These are phyloP conservation scores for Claviceps pazoutovae DNA, from an alignment of 2,329 filamentous ascomycete species.

Conservation along the genomic window DNA sequence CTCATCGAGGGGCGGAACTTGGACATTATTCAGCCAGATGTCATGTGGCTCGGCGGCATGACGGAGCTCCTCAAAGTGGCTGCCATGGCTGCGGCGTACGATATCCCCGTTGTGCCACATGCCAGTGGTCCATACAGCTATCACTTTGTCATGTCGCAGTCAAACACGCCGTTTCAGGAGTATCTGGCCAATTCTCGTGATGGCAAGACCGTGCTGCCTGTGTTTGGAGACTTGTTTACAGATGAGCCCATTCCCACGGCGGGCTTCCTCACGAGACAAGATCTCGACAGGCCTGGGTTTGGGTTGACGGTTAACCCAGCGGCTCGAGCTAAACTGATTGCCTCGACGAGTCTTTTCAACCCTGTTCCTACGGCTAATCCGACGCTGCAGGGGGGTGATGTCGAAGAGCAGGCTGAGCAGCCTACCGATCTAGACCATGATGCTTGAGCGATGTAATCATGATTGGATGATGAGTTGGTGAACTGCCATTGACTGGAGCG, in stretches of 20 bases:
- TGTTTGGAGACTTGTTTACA: slow-evolving; percentile 81
- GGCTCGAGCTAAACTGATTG: slow-evolving; percentile 56
- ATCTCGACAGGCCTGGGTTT: slow-evolving; percentile 82
- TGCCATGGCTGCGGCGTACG: slow-evolving; percentile 81
- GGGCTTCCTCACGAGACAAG: slow-evolving; percentile 65
- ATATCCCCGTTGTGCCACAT: slow-evolving; percentile 90
- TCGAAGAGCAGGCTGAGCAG: neutral
- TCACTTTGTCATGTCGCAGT: slow-evolving; percentile 87
- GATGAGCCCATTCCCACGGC: slow-evolving; percentile 82
- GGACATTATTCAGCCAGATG: slow-evolving; percentile 88
- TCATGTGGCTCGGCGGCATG: slow-evolving; percentile 93
- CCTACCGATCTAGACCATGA: too few species aligned
- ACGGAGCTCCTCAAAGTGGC: slow-evolving; percentile 84
- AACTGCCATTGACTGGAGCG: too few species aligned
- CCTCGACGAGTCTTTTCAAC: slow-evolving; percentile 58
- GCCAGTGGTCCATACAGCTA: slow-evolving; percentile 90
- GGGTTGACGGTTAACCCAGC: slow-evolving; percentile 75
- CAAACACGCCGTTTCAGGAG: slow-evolving; percentile 90
- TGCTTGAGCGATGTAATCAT: too few species aligned
- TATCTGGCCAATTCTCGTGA: slow-evolving; percentile 89
- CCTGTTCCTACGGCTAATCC: slow-evolving; percentile 41
- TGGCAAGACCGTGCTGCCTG: slow-evolving; percentile 75
- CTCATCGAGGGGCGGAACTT: slow-evolving; percentile 82
- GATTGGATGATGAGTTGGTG: too few species aligned
- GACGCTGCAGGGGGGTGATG: slow-evolving; percentile 9